Evolutionary conservation across 208 protist genomes (phyloP).

Genomic region (Leishmania turanica): DNA sequence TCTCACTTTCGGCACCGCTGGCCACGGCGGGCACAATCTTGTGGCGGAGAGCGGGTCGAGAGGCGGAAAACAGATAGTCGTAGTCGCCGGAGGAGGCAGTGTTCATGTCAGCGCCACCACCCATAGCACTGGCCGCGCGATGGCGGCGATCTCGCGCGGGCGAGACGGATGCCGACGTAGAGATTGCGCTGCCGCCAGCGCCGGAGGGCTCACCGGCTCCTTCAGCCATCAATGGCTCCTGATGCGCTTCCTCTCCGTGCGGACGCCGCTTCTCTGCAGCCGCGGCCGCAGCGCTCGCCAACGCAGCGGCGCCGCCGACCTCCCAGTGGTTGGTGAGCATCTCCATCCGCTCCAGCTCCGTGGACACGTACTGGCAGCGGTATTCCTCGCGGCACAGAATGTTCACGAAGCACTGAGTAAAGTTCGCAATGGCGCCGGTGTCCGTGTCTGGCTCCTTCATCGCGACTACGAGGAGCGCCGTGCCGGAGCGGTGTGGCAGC

Average conservation of each 20-base stretch:
- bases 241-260: neutral
- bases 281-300: conserved; percentile 24
- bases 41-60: conserved; percentile 3
- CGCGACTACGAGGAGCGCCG: conserved; percentile 70
- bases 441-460: conserved; percentile 71
- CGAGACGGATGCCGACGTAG: neutral
- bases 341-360: conserved; percentile 60
- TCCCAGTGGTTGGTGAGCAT: conserved; percentile 40
- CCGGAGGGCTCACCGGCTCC: neutral
- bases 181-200: neutral
- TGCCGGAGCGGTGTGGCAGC: conserved; percentile 9
- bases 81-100: conserved; percentile 1
- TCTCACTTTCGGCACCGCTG: neutral
- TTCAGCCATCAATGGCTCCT: neutral
- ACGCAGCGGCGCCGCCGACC: conserved; percentile 18
- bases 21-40: neutral
- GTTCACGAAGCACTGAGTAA: conserved; percentile 86
- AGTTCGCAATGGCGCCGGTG: conserved; percentile 57
- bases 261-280: neutral
- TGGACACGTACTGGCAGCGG: conserved; percentile 54
- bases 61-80: conserved; percentile 26
- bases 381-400: conserved; percentile 79
- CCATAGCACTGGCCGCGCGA: neutral
- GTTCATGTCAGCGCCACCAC: neutral
- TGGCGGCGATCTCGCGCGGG: neutral